phyloP scores from a whole-genome alignment of 1,284 basidiomycete species.

The Leccinum angustisporum region DNA sequence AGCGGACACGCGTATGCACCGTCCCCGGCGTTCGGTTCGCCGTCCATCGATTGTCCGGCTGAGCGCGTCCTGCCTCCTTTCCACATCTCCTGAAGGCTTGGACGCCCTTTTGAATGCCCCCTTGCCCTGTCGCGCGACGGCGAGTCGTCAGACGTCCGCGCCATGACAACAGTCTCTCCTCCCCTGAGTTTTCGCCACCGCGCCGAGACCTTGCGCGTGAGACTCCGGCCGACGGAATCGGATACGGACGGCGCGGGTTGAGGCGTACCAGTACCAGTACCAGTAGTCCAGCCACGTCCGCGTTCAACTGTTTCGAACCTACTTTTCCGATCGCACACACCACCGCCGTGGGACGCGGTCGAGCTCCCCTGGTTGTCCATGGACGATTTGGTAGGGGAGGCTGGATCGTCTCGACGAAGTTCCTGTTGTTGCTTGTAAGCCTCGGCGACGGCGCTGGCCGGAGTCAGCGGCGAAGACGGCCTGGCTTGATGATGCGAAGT shows the following conservation, averaged over 20 bases:
- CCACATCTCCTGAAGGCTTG: constrained; percentile 38
- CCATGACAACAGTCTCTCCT: constrained; percentile 1
- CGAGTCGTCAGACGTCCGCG: constrained; percentile 17
- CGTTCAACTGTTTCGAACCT: constrained; percentile 9
- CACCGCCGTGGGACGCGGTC: constrained; percentile 7
- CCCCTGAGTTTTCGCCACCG: constrained; percentile 40
- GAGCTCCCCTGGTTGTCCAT: constrained; percentile 13
- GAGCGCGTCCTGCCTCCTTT: constrained; percentile 16
- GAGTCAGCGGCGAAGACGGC: constrained; percentile 41
- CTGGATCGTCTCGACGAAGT: constrained; percentile 23
- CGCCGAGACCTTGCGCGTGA: constrained; percentile 41
- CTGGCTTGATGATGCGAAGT: neutral
- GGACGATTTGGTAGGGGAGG: constrained; percentile 9
- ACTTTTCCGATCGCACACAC: constrained; percentile 13
- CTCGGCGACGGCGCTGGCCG: constrained; percentile 54
- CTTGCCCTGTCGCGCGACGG: neutral
- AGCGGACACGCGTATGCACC: constrained; percentile 11
- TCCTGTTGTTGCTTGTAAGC: constrained; percentile 56
- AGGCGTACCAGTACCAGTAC: neutral
- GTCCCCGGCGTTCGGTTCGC: neutral
- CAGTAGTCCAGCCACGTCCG: neutral
- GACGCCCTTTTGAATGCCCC: constrained; percentile 25
- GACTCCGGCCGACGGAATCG: constrained; percentile 11
- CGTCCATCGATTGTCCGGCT: constrained; percentile 22
- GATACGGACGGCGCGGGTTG: constrained; percentile 8